Base-by-base conservation (phyloP, 257 asterid genomes). In the Henckelia pumila region DNA sequence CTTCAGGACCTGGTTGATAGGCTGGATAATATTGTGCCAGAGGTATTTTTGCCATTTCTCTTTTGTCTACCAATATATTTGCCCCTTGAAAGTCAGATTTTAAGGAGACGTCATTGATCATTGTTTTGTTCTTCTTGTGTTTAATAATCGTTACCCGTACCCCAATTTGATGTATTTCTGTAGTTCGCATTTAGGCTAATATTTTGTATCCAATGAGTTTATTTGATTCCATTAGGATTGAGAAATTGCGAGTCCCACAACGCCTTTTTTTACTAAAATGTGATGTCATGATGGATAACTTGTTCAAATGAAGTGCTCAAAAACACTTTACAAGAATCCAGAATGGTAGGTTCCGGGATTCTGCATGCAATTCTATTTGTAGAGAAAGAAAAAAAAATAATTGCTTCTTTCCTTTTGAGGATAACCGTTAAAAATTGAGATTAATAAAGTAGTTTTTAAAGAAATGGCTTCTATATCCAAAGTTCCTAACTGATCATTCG, bases 11-110 rank as follows among this genome's bases (percentile, higher is more conserved):
- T 94, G 65, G 68, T 83, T 40, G 80, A 80, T 58, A 76, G 91
- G 71, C 73, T 90, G 55, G 89, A 94, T 68, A 71, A 83, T 49
- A 78, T 88, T 73, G 79, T 94, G 32, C 99, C 97, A 0, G 82
- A 84, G 95, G 97, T 94, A 88, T 52, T 64, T 72, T 64, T n/a
- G 2, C 5, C 69, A 40, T 53, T 59, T 5, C 26, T 52, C 28
- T 44, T 61, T 16, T 55, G 49, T 58, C 20, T 17, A 57, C 49
- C 28, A 13, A 17, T 32, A 28, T 8, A 33, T 33, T 62, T 33
- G 33, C 55, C 23, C 20, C 2, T 8, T 16, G 0, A 5, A 16
- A 16, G 5, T 17, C 55, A 47, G 21, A 5, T 47, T 47, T 16
- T 17, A 47, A 14, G 55, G 21, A 17, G 55, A 47, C 21, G 1